Conservation (phyloP, 2,329 filamentous ascomycete species). For the Aspergillus pseudoglaucus region DNA sequence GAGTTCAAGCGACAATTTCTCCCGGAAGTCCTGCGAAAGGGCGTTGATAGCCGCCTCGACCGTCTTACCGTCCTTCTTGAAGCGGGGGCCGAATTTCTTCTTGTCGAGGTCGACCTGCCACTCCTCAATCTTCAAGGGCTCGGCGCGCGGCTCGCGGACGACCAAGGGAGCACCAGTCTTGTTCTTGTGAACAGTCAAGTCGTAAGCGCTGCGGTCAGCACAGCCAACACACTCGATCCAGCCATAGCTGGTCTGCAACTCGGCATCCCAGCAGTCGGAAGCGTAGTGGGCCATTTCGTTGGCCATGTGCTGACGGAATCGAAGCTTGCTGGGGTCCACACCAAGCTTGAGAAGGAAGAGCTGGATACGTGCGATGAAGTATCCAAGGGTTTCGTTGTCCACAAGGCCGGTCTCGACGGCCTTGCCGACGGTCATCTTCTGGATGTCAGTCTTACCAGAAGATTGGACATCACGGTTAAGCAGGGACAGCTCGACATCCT, state of each 20-base stretch:
- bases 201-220: conserved; percentile 91
- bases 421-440: conserved; percentile 71
- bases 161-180: conserved; percentile 82
- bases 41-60: conserved; percentile 73
- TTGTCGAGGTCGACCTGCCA: conserved; percentile 84
- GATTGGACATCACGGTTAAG: conserved; percentile 81
- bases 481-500: conserved; percentile 74
- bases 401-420: conserved; percentile 77
- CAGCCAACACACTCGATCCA: conserved; percentile 99
- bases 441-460: conserved; percentile 70
- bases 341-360: conserved; percentile 85
- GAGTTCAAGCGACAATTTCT: conserved; percentile 70
- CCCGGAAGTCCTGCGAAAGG: conserved; percentile 72
- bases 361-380: conserved; percentile 92
- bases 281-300: conserved; percentile 93
- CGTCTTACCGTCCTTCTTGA: conserved; percentile 88
- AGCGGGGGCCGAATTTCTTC: conserved; percentile 91
- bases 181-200: conserved; percentile 85
- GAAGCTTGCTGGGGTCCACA: conserved; percentile 77
- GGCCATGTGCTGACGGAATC: conserved; percentile 95
- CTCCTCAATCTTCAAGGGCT: conserved; percentile 74
- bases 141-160: conserved; percentile 72
- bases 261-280: conserved; percentile 95
- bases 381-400: conserved; percentile 96
- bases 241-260: conserved; percentile 82